Evolutionary conservation across 1,139 yeast genomes (phyloP).

Genomic region (Yamadazyma taylorii): DNA sequence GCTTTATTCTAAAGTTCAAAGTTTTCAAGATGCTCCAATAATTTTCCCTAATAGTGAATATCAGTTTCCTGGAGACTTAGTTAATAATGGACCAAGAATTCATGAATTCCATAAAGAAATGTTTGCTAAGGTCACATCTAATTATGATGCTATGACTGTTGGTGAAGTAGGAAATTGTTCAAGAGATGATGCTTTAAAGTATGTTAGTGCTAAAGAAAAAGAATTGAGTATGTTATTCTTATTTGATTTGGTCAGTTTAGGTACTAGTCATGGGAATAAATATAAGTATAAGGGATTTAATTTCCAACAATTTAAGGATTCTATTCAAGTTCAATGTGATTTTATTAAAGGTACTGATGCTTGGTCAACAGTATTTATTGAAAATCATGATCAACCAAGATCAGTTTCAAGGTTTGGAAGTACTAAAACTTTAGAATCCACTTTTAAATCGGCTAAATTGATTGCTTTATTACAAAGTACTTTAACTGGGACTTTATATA

Average conservation of each 20-base stretch:
- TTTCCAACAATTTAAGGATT: slow-evolving; percentile 44
- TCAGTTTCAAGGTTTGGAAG: slow-evolving; percentile 50
- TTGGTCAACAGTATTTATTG: slow-evolving; percentile 59
- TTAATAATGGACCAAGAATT: slow-evolving; percentile 51
- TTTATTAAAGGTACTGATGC: slow-evolving; percentile 52
- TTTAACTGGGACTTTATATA: slow-evolving; percentile 55
- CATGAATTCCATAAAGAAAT: slow-evolving; percentile 59
- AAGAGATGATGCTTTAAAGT: slow-evolving; percentile 43
- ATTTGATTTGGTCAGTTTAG: slow-evolving; percentile 48
- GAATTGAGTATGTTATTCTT: slow-evolving; percentile 56
- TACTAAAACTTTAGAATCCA: slow-evolving; percentile 28
- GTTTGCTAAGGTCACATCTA: slow-evolving; percentile 42
- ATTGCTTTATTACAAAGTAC: slow-evolving; percentile 46
- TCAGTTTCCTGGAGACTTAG: slow-evolving; percentile 36
- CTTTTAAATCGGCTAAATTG: slow-evolving; percentile 46
- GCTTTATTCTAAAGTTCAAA: slow-evolving; percentile 49
- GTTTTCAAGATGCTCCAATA: slow-evolving; percentile 51
- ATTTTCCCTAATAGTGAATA: slow-evolving; percentile 37
- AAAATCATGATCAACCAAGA: slow-evolving; percentile 62
- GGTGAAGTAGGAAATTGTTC: slow-evolving; percentile 53
- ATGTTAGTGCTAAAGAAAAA: slow-evolving; percentile 47
- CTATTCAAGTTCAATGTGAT: slow-evolving; percentile 21
- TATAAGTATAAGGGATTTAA: slow-evolving; percentile 34
- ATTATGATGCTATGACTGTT: slow-evolving; percentile 56
- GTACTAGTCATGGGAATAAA: slow-evolving; percentile 33